These are phyloP conservation scores for Fusarium coicis DNA, from an alignment of 2,329 filamentous ascomycete genomes.

Conservation along the genomic window DNA sequence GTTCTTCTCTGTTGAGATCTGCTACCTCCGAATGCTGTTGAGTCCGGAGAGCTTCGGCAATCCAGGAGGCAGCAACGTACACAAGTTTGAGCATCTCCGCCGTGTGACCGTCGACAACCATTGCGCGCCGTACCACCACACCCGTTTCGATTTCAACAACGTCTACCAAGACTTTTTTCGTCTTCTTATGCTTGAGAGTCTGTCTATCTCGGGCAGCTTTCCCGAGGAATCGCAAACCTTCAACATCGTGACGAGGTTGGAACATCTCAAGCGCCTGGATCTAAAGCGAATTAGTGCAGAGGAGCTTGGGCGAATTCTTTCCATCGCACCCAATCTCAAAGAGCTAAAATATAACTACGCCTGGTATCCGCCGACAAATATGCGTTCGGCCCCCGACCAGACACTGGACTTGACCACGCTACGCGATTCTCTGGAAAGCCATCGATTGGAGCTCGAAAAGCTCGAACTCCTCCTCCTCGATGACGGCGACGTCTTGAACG, in stretches of 20 bases:
- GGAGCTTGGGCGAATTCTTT: background rate
- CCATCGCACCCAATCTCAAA: background rate
- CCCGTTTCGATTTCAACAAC: background rate
- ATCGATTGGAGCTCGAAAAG: background rate
- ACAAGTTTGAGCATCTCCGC: background rate
- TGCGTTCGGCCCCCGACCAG: rapidly evolving
- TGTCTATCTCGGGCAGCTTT: background rate
- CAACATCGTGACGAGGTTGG: background rate
- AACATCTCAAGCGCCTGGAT: rapidly evolving
- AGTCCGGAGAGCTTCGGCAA: rapidly evolving
- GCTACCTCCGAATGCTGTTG: background rate
- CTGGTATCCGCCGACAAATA: background rate
- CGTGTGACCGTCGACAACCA: background rate
- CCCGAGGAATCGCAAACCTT: rapidly evolving
- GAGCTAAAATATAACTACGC: background rate
- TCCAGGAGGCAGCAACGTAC: background rate
- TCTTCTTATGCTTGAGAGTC: background rate
- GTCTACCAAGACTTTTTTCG: background rate
- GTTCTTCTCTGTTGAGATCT: background rate
- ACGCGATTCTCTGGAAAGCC: background rate
- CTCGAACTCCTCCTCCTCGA: background rate
- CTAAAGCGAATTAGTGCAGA: background rate
- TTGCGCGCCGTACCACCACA: background rate
- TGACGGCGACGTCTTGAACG: background rate
- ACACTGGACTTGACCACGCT: background rate